A percentile compares a stretch with the other conserved stretches of the same genome.
These are phyloP conservation scores for Kondoa subrosea DNA, from an alignment of 768 basidiomycete genomes.

Conservation along the genomic window DNA sequence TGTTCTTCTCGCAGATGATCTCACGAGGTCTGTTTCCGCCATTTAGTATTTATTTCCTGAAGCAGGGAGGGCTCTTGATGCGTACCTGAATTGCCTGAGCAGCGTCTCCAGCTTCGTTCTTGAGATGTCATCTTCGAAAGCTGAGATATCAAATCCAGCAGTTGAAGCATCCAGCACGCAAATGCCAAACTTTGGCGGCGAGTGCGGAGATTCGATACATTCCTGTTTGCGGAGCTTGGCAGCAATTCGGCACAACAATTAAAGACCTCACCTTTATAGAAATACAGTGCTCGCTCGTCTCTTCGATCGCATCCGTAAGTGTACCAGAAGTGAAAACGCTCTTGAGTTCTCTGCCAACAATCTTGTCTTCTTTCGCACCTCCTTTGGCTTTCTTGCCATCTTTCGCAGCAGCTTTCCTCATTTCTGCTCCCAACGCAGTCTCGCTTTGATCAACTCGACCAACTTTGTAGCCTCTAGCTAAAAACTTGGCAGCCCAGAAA, in stretches of 20 bases:
- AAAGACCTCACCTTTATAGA: conserved; percentile 45
- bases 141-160: conserved; percentile 77
- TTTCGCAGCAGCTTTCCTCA: conserved; percentile 67
- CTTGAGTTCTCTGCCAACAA: conserved; percentile 76
- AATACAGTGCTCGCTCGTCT: conserved; percentile 88
- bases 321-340: conserved; percentile 96
- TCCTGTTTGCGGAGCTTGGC: conserved; percentile 14
- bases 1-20: conserved; percentile 44
- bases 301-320: conserved; percentile 76
- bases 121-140: conserved; percentile 81
- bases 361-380: conserved; percentile 51
- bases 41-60: not conserved
- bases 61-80: not conserved
- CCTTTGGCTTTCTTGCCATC: conserved; percentile 35
- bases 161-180: conserved; percentile 89
- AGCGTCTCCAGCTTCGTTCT: conserved; percentile 84
- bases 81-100: conserved; percentile 32
- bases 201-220: conserved; percentile 14
- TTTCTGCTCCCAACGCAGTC: conserved; percentile 90
- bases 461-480: conserved; percentile 36
- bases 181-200: conserved; percentile 48
- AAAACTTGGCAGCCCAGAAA: conserved; percentile 39
- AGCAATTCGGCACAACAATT: not conserved
- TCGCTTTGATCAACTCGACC: conserved; percentile 94
- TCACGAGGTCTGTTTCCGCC: conserved; percentile 16